phyloP scores from a whole-genome alignment of 495 filamentous ascomycete species.

The Aspergillus heteromorphus region DNA sequence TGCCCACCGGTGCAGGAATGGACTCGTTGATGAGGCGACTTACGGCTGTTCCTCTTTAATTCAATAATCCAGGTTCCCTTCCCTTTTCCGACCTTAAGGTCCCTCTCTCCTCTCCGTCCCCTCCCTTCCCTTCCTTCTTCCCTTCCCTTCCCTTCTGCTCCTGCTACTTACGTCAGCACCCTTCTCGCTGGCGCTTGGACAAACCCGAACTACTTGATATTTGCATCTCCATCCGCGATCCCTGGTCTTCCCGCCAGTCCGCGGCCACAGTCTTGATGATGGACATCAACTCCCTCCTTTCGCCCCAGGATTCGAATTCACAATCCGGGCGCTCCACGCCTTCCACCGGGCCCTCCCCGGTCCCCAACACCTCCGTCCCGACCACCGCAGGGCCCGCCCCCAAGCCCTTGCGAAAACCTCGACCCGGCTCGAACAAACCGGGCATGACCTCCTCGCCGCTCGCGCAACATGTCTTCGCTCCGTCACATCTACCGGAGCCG shows the following conservation, averaged over 20 bases:
- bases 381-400: slow-evolving; percentile 26
- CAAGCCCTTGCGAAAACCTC: slow-evolving; percentile 32
- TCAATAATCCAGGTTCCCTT: slow-evolving; percentile 27
- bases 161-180: slow-evolving; percentile 15
- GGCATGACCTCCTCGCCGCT: slow-evolving; percentile 39
- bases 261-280: slow-evolving; percentile 34
- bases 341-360: slow-evolving; percentile 29
- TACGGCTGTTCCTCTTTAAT: slow-evolving; percentile 20
- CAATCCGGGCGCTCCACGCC: slow-evolving; percentile 40
- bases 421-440: slow-evolving; percentile 27
- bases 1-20: slow-evolving; percentile 36
- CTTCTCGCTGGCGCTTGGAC: slow-evolving; percentile 7
- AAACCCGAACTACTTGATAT: not conserved
- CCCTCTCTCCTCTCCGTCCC: slow-evolving; percentile 8
- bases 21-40: slow-evolving; percentile 37
- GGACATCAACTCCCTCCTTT: slow-evolving; percentile 71
- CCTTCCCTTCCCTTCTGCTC: not conserved
- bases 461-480: slow-evolving; percentile 36
- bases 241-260: not conserved
- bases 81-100: slow-evolving; percentile 7
- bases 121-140: not conserved
- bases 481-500: slow-evolving; percentile 28
- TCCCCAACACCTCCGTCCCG: slow-evolving; percentile 21
- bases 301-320: slow-evolving; percentile 58
- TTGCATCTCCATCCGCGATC: not conserved